These are phyloP conservation scores for Castanea mollissima DNA, from an alignment of 306 rosid genomes.

Conservation along the genomic window DNA sequence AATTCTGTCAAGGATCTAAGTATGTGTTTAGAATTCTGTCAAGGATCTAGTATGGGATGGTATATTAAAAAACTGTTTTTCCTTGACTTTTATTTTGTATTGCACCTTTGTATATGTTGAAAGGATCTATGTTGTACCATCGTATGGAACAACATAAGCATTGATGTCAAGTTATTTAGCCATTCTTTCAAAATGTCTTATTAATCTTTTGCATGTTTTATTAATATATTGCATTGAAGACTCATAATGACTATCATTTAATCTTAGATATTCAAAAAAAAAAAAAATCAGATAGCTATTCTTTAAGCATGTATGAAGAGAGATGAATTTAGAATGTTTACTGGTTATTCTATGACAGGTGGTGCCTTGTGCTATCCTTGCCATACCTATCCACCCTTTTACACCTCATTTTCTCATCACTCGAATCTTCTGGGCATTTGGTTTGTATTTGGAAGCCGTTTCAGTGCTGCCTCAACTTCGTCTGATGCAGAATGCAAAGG, in stretches of 20 bases:
- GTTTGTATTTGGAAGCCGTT: conserved; percentile 61
- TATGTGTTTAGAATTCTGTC: too few relatives aligned
- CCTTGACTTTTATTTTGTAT: not conserved
- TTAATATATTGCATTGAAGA: not conserved
- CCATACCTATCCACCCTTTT: conserved; percentile 43
- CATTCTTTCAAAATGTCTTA: too few relatives aligned
- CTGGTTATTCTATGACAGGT: conserved; percentile 34
- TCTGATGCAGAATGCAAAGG: conserved; percentile 81
- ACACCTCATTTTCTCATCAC: not conserved
- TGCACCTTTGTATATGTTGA: not conserved
- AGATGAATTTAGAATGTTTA: not conserved
- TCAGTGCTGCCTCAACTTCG: conserved; percentile 81
- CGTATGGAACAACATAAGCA: too few relatives aligned
- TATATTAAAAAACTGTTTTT: too few relatives aligned
- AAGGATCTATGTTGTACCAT: not conserved
- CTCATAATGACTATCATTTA: not conserved
- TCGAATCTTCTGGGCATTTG: conserved; percentile 57
- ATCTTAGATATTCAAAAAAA: not conserved
- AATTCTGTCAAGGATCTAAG: too few relatives aligned
- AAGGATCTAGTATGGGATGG: too few relatives aligned
- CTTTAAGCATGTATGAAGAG: not conserved
- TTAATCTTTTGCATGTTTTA: too few relatives aligned
- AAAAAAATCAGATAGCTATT: not conserved
- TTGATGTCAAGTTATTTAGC: too few relatives aligned
- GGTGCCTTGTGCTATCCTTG: conserved; percentile 50